Evolutionary conservation across 2,329 filamentous ascomycete genomes (phyloP).

Genomic region (Alternaria angustiovoidea): DNA sequence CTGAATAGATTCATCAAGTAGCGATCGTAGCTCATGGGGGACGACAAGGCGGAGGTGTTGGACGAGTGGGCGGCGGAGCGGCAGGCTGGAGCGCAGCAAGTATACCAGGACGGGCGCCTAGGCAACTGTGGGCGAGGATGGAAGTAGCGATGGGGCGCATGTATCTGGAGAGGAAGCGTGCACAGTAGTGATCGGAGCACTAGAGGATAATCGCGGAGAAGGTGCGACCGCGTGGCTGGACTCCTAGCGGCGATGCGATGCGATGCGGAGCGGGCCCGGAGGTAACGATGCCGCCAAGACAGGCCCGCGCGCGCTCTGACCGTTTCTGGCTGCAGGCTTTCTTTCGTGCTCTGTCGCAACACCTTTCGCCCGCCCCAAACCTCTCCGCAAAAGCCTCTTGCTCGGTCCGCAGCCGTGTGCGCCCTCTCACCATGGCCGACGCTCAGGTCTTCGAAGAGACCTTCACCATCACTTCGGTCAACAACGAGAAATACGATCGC

Average conservation of each 20-base stretch:
- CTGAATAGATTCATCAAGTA: slow-evolving; percentile 27
- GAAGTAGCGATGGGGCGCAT: slow-evolving; percentile 3
- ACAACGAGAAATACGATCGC: slow-evolving; percentile 92
- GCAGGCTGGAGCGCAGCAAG: slow-evolving; percentile 7
- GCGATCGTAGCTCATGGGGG: slow-evolving; percentile 20
- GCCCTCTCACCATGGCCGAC: slow-evolving; percentile 70
- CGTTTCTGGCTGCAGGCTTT: slow-evolving; percentile 22
- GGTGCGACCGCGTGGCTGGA: neutral
- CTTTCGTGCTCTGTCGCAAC: slow-evolving; percentile 22
- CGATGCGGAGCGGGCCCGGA: slow-evolving; percentile 18
- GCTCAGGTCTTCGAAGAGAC: slow-evolving; percentile 92
- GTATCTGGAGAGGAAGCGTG: neutral
- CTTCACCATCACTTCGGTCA: slow-evolving; percentile 81
- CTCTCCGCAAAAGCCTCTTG: neutral
- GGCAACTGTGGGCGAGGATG: slow-evolving; percentile 1
- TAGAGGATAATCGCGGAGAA: neutral
- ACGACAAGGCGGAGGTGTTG: neutral
- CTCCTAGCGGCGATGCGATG: slow-evolving; percentile 4
- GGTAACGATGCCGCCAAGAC: slow-evolving; percentile 20
- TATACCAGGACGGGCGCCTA: neutral
- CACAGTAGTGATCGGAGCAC: too few relatives aligned
- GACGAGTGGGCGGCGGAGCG: neutral
- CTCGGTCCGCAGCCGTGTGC: neutral
- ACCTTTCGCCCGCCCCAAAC: neutral
- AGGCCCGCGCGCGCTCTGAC: slow-evolving; percentile 10